A percentile compares a stretch with the other conserved stretches of the same genome.
phyloP scores from a whole-genome alignment of 352 stramenopile genomes.

The Phytophthora gonapodyides region DNA sequence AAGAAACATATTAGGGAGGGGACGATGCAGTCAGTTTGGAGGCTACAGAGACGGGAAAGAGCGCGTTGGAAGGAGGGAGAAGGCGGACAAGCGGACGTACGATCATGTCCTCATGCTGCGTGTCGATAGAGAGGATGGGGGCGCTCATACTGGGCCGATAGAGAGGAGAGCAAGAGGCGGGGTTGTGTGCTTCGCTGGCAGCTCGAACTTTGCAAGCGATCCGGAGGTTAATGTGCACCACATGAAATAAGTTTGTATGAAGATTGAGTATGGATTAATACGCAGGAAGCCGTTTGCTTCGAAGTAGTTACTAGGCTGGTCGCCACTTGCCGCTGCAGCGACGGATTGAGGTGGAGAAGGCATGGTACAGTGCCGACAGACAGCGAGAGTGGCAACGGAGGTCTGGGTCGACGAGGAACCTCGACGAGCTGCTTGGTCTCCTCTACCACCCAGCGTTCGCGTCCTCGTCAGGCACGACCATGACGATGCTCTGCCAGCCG shows the following conservation, averaged over 20 bases:
- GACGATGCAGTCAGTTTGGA: conserved; percentile 10
- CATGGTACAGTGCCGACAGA: conserved; percentile 26
- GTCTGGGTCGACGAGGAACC: neutral
- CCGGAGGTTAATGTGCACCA: neutral
- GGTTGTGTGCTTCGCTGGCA: conserved; percentile 37
- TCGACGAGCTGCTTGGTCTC: neutral
- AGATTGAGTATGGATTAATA: neutral
- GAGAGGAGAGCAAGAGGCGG: conserved; percentile 1
- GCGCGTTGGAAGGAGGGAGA: neutral
- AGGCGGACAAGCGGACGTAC: conserved; percentile 40
- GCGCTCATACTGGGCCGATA: conserved; percentile 63
- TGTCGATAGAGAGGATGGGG: conserved; percentile 93
- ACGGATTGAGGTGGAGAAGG: conserved; percentile 12
- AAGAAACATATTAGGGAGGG: neutral
- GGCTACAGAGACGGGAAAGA: conserved; percentile 5
- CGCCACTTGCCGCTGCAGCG: conserved; percentile 12
- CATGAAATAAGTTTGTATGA: no score
- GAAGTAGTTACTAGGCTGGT: conserved; percentile 3
- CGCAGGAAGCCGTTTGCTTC: no score
- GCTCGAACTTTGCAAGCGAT: conserved; percentile 13
- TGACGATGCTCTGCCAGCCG: conserved; percentile 77
- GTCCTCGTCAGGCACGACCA: conserved; percentile 73
- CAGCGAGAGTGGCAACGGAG: neutral
- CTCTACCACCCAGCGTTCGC: conserved; percentile 68
- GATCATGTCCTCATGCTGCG: conserved; percentile 98